A percentile compares a stretch with the other conserved stretches of the same genome.
phyloP scores from a whole-genome alignment of 192 early-diverging fungal genomes.

The Rhizophlyctis rosea region DNA sequence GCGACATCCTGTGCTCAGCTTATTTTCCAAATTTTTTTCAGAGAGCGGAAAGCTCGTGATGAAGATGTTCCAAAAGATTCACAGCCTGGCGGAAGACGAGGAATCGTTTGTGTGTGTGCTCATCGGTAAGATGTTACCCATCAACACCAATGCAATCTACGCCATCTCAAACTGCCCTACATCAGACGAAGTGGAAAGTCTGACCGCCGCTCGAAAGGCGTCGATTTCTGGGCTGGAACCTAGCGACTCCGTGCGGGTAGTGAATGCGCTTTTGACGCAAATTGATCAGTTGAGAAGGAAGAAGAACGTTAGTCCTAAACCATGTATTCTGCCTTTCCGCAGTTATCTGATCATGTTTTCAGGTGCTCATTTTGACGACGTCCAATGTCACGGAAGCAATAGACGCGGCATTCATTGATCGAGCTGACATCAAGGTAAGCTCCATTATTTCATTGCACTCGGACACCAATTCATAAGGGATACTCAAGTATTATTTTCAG shows the following conservation, averaged over 20 bases:
- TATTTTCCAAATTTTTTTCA: conserved; percentile 77
- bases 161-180: neutral
- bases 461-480: no score
- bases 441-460: neutral
- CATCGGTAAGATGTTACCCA: conserved; percentile 41
- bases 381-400: conserved; percentile 65
- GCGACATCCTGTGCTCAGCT: conserved; percentile 14
- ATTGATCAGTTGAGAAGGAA: conserved; percentile 59
- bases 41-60: conserved; percentile 69
- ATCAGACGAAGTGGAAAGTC: conserved; percentile 72
- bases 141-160: neutral
- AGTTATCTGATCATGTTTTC: neutral
- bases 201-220: conserved; percentile 62
- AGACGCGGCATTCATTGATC: conserved; percentile 61
- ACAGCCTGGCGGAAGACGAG: conserved; percentile 52
- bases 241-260: conserved; percentile 65
- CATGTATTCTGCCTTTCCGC: neutral
- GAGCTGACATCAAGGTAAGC: conserved; percentile 64
- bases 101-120: conserved; percentile 62
- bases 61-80: conserved; percentile 58
- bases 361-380: conserved; percentile 60
- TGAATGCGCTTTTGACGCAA: conserved; percentile 70
- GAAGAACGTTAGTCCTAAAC: conserved; percentile 44
- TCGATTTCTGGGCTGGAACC: conserved; percentile 65
- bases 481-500: conserved; percentile 9